phyloP scores from a whole-genome alignment of 208 protist species.

The Entamoeba invadens region DNA sequence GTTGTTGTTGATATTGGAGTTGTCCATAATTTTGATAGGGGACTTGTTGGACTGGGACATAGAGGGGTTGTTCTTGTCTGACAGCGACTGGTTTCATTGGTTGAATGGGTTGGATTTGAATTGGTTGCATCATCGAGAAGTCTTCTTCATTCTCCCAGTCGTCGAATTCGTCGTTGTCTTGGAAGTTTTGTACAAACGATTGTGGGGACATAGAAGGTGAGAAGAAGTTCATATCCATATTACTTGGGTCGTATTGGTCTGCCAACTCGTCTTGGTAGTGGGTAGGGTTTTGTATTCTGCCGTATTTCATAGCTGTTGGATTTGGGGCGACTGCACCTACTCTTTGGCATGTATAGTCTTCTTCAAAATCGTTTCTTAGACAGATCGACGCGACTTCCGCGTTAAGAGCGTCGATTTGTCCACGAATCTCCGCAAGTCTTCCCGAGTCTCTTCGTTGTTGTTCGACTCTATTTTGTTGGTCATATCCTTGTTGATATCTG shows the following conservation, averaged over 20 bases:
- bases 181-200: neutral
- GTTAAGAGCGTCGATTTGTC: neutral
- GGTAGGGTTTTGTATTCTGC: neutral
- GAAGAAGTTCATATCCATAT: neutral
- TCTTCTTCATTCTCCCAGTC: neutral
- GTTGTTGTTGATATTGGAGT: neutral
- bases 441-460: neutral
- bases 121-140: neutral
- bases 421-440: neutral
- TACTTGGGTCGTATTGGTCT: neutral
- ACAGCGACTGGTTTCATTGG: neutral
- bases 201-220: neutral
- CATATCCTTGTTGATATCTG: neutral
- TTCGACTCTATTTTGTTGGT: neutral
- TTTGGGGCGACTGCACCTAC: neutral
- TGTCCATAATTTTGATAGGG: neutral
- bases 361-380: neutral
- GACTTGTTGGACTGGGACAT: neutral
- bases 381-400: neutral
- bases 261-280: neutral
- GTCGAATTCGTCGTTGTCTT: neutral
- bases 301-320: neutral
- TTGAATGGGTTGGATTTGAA: neutral
- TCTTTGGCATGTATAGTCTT: neutral
- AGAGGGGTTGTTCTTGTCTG: neutral